Conservation (phyloP, 768 basidiomycete genomes). For the Pleurotus citrinopileatus region DNA sequence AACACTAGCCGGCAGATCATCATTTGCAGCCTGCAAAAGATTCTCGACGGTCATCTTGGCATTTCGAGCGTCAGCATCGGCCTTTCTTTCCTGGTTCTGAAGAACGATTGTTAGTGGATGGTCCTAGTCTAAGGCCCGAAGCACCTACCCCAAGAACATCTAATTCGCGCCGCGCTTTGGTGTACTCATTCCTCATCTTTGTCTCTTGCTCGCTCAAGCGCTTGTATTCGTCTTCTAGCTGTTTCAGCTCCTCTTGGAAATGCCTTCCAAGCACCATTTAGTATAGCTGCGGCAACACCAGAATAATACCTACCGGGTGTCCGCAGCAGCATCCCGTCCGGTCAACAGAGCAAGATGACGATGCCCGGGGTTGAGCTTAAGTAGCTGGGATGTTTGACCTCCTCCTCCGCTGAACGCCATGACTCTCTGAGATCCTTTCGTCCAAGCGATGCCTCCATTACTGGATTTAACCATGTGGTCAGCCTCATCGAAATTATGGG, state of each 20-base stretch:
- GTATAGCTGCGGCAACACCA: neutral
- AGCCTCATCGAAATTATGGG: slow-evolving; percentile 59
- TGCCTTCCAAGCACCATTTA: slow-evolving; percentile 31
- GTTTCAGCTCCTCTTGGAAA: slow-evolving; percentile 36
- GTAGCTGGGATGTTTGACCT: slow-evolving; percentile 44
- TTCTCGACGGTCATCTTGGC: slow-evolving; percentile 34
- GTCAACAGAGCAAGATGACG: slow-evolving; percentile 51
- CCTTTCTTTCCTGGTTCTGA: slow-evolving; percentile 26
- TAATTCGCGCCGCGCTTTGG: slow-evolving; percentile 23
- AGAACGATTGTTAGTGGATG: too few relatives aligned
- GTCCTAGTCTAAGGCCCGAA: neutral
- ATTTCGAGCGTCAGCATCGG: slow-evolving; percentile 20
- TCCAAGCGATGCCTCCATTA: slow-evolving; percentile 53
- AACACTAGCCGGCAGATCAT: slow-evolving; percentile 66
- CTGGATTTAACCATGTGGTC: slow-evolving; percentile 46
- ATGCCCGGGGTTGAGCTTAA: slow-evolving; percentile 23
- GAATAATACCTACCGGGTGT: slow-evolving; percentile 40
- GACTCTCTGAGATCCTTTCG: slow-evolving; percentile 60
- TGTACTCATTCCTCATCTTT: slow-evolving; percentile 27
- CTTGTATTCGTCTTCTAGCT: slow-evolving; percentile 35
- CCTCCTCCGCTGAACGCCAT: slow-evolving; percentile 74
- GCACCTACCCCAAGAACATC: slow-evolving; percentile 33
- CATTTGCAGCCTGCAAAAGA: slow-evolving; percentile 61
- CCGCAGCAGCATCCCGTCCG: slow-evolving; percentile 43
- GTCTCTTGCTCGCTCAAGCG: slow-evolving; percentile 23